phyloP scores from a whole-genome alignment of 352 stramenopile species.

The Phytopythium oedochilum region DNA sequence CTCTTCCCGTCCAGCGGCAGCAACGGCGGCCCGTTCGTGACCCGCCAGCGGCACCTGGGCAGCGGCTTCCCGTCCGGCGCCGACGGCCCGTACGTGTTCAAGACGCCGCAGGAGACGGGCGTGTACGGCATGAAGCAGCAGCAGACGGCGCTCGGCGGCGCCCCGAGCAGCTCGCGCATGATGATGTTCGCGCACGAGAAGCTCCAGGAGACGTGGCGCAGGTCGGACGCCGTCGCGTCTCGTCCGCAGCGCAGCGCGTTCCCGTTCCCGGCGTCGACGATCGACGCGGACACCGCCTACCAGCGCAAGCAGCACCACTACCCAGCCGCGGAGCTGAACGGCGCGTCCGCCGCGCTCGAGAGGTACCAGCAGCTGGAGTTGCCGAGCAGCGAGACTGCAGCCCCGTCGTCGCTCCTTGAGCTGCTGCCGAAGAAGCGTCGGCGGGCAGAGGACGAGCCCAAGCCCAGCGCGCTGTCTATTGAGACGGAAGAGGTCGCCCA shows the following conservation, averaged over 20 bases:
- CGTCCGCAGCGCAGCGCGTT: neutral
- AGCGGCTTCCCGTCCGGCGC: constrained; percentile 4
- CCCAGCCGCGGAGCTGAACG: constrained; percentile 2
- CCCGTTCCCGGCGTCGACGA: neutral
- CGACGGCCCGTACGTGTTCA: constrained; percentile 10
- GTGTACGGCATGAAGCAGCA: constrained; percentile 6
- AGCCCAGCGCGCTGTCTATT: neutral
- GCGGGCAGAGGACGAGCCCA: constrained; percentile 9
- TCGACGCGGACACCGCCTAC: neutral
- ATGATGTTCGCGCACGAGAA: constrained; percentile 30
- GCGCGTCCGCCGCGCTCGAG: neutral
- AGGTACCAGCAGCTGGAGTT: constrained; percentile 3
- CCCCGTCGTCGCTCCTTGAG: constrained; percentile 2
- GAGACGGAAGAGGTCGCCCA: neutral
- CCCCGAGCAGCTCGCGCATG: constrained; percentile 3
- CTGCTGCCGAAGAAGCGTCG: constrained; percentile 22
- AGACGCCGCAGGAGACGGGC: constrained; percentile 1
- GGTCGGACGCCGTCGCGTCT: neutral
- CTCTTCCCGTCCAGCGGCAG: neutral
- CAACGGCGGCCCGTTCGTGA: neutral
- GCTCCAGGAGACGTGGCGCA: neutral
- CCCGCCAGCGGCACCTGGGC: neutral
- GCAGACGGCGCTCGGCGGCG: constrained; percentile 4
- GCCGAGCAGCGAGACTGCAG: neutral
- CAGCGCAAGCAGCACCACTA: neutral